phyloP scores from a whole-genome alignment of 2,329 filamentous ascomycete species.

The Cladophialophora psammophila region DNA sequence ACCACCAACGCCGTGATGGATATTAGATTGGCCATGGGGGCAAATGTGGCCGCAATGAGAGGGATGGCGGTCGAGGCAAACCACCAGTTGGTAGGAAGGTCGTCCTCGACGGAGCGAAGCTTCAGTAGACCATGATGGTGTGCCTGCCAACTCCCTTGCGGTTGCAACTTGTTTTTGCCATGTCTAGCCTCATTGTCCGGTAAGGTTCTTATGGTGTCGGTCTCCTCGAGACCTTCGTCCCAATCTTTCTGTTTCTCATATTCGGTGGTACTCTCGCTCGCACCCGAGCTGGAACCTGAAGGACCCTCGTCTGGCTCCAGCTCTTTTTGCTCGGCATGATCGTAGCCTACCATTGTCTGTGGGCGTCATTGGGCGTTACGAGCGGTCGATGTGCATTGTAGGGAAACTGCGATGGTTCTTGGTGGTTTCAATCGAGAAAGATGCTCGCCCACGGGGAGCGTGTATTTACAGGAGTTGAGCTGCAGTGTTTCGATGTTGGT shows the following conservation, averaged over 20 bases:
- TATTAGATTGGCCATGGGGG: conserved; percentile 85
- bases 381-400: conserved; percentile 20
- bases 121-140: conserved; percentile 41
- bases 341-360: conserved; percentile 31
- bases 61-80: conserved; percentile 66
- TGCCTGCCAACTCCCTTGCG: conserved; percentile 16
- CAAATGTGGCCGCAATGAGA: conserved; percentile 82
- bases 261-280: conserved; percentile 18
- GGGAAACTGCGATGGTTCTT: background rate
- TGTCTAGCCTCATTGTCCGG: conserved; percentile 28
- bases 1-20: conserved; percentile 86
- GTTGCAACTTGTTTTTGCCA: conserved; percentile 16
- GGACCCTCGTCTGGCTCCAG: conserved; percentile 23
- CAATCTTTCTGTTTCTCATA: conserved; percentile 23
- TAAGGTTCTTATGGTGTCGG: conserved; percentile 11
- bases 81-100: conserved; percentile 57
- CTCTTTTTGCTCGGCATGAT: conserved; percentile 34
- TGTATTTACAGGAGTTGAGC: background rate
- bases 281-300: conserved; percentile 28
- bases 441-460: background rate
- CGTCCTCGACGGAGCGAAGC: conserved; percentile 52
- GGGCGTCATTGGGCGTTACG: conserved; percentile 14
- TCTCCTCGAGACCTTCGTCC: conserved; percentile 15
- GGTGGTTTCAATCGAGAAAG: background rate
- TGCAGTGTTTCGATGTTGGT: background rate